Percentiles rank a stretch among this genome's conserved stretches.
Conservation (phyloP, 306 rosid species). For the Castanopsis chinensis region DNA sequence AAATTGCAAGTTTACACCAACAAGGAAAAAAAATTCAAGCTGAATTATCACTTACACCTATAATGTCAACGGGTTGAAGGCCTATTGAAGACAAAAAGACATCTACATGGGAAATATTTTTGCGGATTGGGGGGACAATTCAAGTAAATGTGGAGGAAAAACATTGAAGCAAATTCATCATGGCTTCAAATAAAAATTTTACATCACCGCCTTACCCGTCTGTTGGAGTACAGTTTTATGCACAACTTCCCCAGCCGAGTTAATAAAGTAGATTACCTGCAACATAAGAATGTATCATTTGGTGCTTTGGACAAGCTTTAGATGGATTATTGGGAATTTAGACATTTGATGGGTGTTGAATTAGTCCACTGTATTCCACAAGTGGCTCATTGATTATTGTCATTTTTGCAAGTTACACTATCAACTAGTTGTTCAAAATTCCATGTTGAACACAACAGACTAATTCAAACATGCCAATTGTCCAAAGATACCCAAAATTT, state of each 20-base stretch:
- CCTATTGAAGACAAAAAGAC: not conserved
- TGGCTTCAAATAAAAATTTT: slow-evolving; percentile 6
- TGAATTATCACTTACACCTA: not conserved
- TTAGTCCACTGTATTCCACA: not conserved
- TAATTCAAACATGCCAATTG: not conserved
- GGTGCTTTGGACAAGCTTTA: slow-evolving; percentile 3
- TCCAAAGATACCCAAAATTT: not conserved
- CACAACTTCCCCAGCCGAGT: slow-evolving; percentile 31
- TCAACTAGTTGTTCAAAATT: not conserved
- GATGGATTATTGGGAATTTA: not conserved
- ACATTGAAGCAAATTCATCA: not conserved
- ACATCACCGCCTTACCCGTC: slow-evolving; percentile 45
- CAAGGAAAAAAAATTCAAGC: not conserved
- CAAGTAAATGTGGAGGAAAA: not conserved
- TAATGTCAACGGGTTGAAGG: not conserved
- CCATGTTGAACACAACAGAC: not conserved
- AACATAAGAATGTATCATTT: slow-evolving; percentile 21
- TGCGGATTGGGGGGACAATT: not conserved
- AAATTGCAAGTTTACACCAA: not conserved
- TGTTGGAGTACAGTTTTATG: slow-evolving; percentile 41
- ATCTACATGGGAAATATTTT: not conserved
- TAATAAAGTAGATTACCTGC: slow-evolving; percentile 49
- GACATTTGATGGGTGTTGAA: not conserved
- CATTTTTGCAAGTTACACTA: not conserved
- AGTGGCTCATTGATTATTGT: not conserved